Conservation (phyloP, 805 yeast genomes). For the Yamadazyma olivae region DNA sequence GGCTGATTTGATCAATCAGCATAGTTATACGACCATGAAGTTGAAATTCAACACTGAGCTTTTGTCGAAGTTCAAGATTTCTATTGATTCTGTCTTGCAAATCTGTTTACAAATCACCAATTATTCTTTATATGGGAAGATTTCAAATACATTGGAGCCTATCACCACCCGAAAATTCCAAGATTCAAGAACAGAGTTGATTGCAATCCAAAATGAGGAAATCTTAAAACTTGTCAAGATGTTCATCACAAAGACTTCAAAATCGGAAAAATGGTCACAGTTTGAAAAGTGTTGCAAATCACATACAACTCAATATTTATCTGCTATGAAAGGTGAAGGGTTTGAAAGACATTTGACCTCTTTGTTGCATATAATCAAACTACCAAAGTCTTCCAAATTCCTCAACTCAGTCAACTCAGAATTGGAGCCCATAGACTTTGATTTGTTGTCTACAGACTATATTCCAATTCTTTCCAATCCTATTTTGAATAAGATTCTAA, state of each 20-base stretch:
- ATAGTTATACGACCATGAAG: slow-evolving; percentile 46
- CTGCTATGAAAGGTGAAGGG: slow-evolving; percentile 61
- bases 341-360: slow-evolving; percentile 74
- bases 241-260: slow-evolving; percentile 55
- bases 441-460: slow-evolving; percentile 6
- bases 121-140: slow-evolving; percentile 53
- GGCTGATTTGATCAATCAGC: slow-evolving; percentile 57
- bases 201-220: slow-evolving; percentile 59
- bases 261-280: slow-evolving; percentile 45
- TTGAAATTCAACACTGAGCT: slow-evolving; percentile 36
- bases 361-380: slow-evolving; percentile 52
- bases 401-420: slow-evolving; percentile 42
- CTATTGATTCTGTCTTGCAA: slow-evolving; percentile 52
- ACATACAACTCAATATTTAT: slow-evolving; percentile 48
- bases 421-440: slow-evolving; percentile 28
- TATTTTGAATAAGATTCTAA: slow-evolving; percentile 27
- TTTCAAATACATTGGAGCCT: slow-evolving; percentile 51
- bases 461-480: slow-evolving; percentile 35
- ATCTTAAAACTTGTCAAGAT: slow-evolving; percentile 54
- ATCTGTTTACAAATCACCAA: slow-evolving; percentile 51
- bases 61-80: slow-evolving; percentile 36
- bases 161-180: slow-evolving; percentile 66
- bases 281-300: slow-evolving; percentile 50
- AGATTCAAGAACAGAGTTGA: slow-evolving; percentile 67
- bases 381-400: slow-evolving; percentile 32